Evolutionary conservation across 2,329 filamentous ascomycete species (phyloP), one percentile per base, ranked within the genome.

Genomic region (Uncinocarpus reesii): DNA sequence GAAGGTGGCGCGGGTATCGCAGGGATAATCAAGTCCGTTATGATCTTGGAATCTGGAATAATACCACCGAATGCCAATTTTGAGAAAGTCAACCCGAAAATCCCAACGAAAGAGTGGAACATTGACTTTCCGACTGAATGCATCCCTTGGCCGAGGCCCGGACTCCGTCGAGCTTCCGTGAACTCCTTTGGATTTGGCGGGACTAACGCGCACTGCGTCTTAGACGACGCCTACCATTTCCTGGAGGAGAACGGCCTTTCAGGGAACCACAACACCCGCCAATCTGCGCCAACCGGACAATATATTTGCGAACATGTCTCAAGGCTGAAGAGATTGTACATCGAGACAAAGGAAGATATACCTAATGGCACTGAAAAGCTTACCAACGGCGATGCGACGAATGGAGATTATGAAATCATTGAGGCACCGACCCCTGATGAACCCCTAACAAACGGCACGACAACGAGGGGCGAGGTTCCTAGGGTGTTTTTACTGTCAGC

Each of bases 31-130:
- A 60, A 59, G 35, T 52, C 56, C 2, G 49, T 57, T 3, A 40
- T 73, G 51, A 64, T 68, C 56, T 52, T 74, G 2, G 69, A 73
- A 52, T 65, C 66, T 36, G 65, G 65, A 0, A 62, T 70, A 10
- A 64, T 72, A n/a, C 61, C 67, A 8, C 68, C 71, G 1, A 60
- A 60, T 44, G 16, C 59, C 7, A 54, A 54, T 8, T 60, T 64
- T 24, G 35, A 58, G 28, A 60, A 38, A 4, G 26, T 56, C 3
- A 65, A 64, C 40, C 60, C 62, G 4, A 55, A 57, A 0, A 53
- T 60, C 13, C 47, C 47, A 31, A 36, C 38, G 7, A 21, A 46
- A 10, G 47, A 49, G 38, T 60, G 13, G 47, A 47, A 21, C 13
- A 32, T 49, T 34, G 36, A 56, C 38, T 56, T 59, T 29, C 53